Base-by-base conservation (phyloP, 1,284 basidiomycete genomes). In the Cystobasidium slooffiae region DNA sequence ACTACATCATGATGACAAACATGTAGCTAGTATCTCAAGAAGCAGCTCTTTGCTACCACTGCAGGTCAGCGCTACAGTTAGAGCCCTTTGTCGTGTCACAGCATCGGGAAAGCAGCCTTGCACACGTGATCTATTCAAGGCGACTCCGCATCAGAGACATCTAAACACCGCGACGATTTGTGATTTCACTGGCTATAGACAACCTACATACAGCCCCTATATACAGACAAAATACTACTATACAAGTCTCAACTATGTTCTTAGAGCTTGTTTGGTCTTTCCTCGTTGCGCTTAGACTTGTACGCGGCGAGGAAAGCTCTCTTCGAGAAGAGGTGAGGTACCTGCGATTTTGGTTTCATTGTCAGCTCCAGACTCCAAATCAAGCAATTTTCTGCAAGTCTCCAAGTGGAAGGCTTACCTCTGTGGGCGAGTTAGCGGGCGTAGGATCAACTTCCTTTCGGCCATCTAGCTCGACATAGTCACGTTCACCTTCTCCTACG, bases 401-500 rank as follows among this genome's bases (percentile, higher is more conserved):
- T 41, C 24, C 14, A 49, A 55, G 14, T 16, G 4, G 49, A 51
- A n/a, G 18, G 51, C 75, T 39, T 16, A 77, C 78, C 68, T 66
- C 44, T 3, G 68, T 75, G 18, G 77, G 77, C 51, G 74, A 58
- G 43, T 20, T 65, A 3, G 56, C 62, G 14, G 46, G 53, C 16
- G 77, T 75, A 22, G 31, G 78, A 9, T 86, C 85, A 20, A 86
- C 86, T n/a, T 84, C 81, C 22, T 82, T 82, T 43, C 92, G 87
- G 72, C 88, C 83, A 6, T 87, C 87, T 31, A 91, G 82, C 31
- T 87, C 85, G 51, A 91, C 86, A 82, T 90, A 94, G 68, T 90
- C 88, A 49, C 92, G 88, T 81, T 88, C 88, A 10, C 85, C 83
- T 7, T 87, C 82, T 1, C 92, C 92, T 24, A 91, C 87, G 79